Evolutionary conservation across 345 rosid species (phyloP).

Genomic region (Nasturtium officinale): DNA sequence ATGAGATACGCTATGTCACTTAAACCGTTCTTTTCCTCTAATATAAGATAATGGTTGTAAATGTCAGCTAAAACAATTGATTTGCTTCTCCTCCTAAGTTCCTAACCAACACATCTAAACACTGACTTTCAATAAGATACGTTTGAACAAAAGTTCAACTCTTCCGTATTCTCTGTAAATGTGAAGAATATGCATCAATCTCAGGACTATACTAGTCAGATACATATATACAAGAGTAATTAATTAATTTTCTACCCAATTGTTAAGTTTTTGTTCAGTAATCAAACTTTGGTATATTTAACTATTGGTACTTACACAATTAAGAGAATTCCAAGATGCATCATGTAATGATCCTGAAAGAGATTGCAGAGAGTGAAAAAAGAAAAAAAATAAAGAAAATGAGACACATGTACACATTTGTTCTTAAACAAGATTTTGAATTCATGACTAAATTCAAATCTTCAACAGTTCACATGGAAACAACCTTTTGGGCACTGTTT

Average conservation of each 20-base stretch:
- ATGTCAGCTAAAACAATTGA: slow-evolving; percentile 32
- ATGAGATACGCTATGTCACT: slow-evolving; percentile 28
- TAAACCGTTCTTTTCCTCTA: slow-evolving; percentile 23
- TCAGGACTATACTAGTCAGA: neutral
- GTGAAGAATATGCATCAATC: slow-evolving; percentile 12
- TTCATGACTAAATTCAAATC: slow-evolving; percentile 8
- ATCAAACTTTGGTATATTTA: too few species aligned
- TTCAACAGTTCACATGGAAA: slow-evolving; percentile 25
- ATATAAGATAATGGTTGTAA: slow-evolving; percentile 29
- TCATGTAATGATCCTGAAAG: neutral
- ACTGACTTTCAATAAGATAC: slow-evolving; percentile 57
- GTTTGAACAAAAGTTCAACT: neutral
- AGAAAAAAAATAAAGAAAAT: too few species aligned
- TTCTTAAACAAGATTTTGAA: slow-evolving; percentile 1
- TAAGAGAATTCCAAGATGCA: neutral
- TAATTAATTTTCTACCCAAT: neutral
- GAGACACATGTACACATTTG: neutral
- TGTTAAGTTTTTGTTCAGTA: too few species aligned
- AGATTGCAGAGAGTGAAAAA: neutral
- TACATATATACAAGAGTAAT: slow-evolving; percentile 11
- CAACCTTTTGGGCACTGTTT: slow-evolving; percentile 9
- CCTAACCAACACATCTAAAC: slow-evolving; percentile 86
- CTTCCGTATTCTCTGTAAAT: slow-evolving; percentile 7
- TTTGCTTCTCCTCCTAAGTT: slow-evolving; percentile 63
- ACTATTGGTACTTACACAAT: slow-evolving; percentile 24